Evolutionary conservation across 768 basidiomycete genomes (phyloP), one percentile per base, ranked within the genome.

Genomic region (Xerocomellus chrysenteron): DNA sequence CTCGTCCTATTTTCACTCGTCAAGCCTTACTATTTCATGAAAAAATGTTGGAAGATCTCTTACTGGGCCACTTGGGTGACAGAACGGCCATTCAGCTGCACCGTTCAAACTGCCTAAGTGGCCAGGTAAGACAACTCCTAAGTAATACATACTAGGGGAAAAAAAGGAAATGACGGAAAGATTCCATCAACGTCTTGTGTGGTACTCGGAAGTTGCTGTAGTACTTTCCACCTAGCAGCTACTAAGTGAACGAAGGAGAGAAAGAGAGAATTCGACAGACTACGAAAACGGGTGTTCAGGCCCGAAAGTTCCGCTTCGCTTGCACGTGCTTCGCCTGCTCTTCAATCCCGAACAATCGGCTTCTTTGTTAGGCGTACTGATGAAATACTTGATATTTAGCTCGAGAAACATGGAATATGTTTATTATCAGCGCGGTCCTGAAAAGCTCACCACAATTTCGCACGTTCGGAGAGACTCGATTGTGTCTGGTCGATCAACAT

Each of bases 101-200:
- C 39, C 36, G 39, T 51, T 54, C 56, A 37, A n/a, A 39, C 43
- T 33, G 28, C 37, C 52, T 1, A 36, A 44, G 46, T 16, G 43
- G 50, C 53, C 50, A 11, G 12, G 47, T 26, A 55, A 52, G 61
- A 63, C 24, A 54, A n/a, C 52, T 37, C 51, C 52, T 50, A 48
- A 24, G 40, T 52, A 54, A 21, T 21, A 21, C 52, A 50, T 47
- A 36, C 43, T 5, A 7, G 12, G n/a, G n/a, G n/a, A 4, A 11
- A 28, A n/a, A 28, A 30, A 9, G 16, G 24, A 13, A 49, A 47
- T 1, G 6, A 39, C 10, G 19, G 47, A 2, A 28, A 13, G 13
- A 14, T 9, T 30, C 33, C 47, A 26, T 26, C 26, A 39, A 37
- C 8, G 12, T 26, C 48, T 28, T 16, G 45, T 17, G 30, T 32